Percentiles rank a stretch among this genome's conserved stretches.
phyloP scores from a whole-genome alignment of 352 stramenopile species.

The Phytophthora europaea region DNA sequence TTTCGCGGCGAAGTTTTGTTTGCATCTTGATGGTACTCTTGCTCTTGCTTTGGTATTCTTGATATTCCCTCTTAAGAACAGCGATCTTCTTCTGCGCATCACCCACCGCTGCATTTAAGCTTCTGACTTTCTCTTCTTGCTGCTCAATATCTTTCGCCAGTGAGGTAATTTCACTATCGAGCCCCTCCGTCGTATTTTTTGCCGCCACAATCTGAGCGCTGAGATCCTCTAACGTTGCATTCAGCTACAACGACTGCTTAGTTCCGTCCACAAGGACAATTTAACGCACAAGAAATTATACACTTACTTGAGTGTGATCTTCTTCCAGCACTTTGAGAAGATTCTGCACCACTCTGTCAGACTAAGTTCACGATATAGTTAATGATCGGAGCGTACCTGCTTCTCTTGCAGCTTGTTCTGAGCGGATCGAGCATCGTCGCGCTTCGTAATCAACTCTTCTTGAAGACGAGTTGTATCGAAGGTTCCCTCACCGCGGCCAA shows the following conservation, averaged over 20 bases:
- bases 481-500: slow-evolving; percentile 9
- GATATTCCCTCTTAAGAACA: slow-evolving; percentile 21
- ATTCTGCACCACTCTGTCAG: slow-evolving; percentile 26
- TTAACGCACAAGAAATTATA: not conserved
- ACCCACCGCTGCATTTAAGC: slow-evolving; percentile 11
- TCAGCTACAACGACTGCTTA: slow-evolving; percentile 30
- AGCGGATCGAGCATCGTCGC: slow-evolving; percentile 13
- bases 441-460: slow-evolving; percentile 32
- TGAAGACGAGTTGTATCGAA: slow-evolving; percentile 28
- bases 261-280: not conserved
- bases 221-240: slow-evolving; percentile 28
- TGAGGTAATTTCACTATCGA: slow-evolving; percentile 31
- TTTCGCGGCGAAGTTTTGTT: slow-evolving; percentile 38
- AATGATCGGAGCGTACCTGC: slow-evolving; percentile 22
- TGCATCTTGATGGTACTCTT: slow-evolving; percentile 27
- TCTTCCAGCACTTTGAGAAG: slow-evolving; percentile 29
- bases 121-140: slow-evolving; percentile 27
- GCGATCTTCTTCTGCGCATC: slow-evolving; percentile 26
- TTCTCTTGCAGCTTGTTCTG: slow-evolving; percentile 41
- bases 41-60: slow-evolving; percentile 31
- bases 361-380: not conserved
- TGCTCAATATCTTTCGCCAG: slow-evolving; percentile 34
- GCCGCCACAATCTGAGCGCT: slow-evolving; percentile 20
- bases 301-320: slow-evolving; percentile 43
- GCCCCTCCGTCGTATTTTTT: slow-evolving; percentile 13